These are phyloP conservation scores for Ascoidea tarda DNA, from an alignment of 805 yeast genomes.

Conservation along the genomic window DNA sequence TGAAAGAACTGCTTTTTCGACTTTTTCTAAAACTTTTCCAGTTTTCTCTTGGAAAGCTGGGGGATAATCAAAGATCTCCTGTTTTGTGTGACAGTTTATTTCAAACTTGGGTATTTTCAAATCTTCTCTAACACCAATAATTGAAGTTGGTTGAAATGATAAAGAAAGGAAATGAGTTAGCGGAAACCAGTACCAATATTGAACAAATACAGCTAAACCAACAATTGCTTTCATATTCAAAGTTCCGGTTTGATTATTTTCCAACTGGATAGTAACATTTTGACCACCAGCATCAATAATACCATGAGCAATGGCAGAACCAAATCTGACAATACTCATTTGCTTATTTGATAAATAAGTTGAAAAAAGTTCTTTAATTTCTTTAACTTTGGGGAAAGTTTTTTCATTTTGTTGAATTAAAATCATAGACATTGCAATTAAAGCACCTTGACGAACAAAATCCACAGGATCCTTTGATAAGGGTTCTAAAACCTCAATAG, in stretches of 20 bases:
- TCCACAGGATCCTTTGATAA: constrained; percentile 89
- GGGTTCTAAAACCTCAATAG: constrained; percentile 86
- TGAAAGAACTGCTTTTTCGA: constrained; percentile 85
- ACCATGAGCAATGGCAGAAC: constrained; percentile 95
- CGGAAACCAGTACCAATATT: constrained; percentile 99
- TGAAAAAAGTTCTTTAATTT: constrained; percentile 60
- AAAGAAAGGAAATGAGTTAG: constrained; percentile 83
- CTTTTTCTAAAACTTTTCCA: constrained; percentile 75
- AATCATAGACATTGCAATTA: constrained; percentile 84
- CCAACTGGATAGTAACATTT: constrained; percentile 86
- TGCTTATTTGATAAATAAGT: constrained; percentile 83
- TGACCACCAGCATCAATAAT: constrained; percentile 98
- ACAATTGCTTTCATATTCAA: constrained; percentile 84
- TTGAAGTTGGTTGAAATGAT: constrained; percentile 85
- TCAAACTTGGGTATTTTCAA: constrained; percentile 77
- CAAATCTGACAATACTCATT: constrained; percentile 94
- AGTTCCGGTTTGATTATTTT: constrained; percentile 79
- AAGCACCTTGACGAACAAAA: constrained; percentile 96
- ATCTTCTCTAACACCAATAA: constrained; percentile 77
- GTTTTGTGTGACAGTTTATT: constrained; percentile 68
- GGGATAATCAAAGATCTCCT: constrained; percentile 76
- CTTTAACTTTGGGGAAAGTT: constrained; percentile 65
- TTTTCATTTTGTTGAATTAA: constrained; percentile 80
- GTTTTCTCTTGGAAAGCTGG: constrained; percentile 71
- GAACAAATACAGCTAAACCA: constrained; percentile 79